These are phyloP conservation scores for Trichoderma sp. DNA, from an alignment of 2,329 filamentous ascomycete species.

Conservation along the genomic window DNA sequence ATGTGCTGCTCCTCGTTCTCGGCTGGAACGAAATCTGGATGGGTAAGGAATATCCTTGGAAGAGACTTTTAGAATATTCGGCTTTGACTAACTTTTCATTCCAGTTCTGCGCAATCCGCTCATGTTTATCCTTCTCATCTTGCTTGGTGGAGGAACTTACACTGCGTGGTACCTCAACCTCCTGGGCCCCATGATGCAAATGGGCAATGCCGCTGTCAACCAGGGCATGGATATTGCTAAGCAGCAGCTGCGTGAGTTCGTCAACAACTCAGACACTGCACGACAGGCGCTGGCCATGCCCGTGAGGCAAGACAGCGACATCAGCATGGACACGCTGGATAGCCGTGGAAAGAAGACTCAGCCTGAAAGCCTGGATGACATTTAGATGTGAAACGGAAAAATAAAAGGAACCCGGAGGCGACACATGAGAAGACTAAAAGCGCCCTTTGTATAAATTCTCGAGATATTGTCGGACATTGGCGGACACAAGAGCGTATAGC, in stretches of 20 bases:
- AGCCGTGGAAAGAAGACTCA: slow-evolving; percentile 49
- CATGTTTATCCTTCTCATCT: slow-evolving; percentile 84
- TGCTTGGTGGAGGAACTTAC: slow-evolving; percentile 75
- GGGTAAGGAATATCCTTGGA: slow-evolving; percentile 49
- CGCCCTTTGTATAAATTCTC: background rate
- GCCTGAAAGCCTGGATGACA: slow-evolving; percentile 60
- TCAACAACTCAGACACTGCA: slow-evolving; percentile 82
- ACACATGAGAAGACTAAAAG: slow-evolving; percentile 2
- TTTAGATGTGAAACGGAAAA: slow-evolving; percentile 34
- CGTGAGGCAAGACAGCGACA: slow-evolving; percentile 44
- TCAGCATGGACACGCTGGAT: slow-evolving; percentile 60
- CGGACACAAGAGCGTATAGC: background rate
- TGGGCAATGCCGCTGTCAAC: slow-evolving; percentile 81
- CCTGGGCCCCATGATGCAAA: slow-evolving; percentile 92
- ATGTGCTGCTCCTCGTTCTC: slow-evolving; percentile 78
- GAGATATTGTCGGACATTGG: background rate
- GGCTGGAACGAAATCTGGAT: slow-evolving; percentile 99
- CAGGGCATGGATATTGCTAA: slow-evolving; percentile 92
- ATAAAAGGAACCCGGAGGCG: background rate
- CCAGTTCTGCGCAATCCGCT: slow-evolving; percentile 88
- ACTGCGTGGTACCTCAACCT: slow-evolving; percentile 92
- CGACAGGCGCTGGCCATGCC: slow-evolving; percentile 79
- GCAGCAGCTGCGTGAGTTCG: slow-evolving; percentile 83
- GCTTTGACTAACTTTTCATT: background rate
- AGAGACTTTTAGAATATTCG: slow-evolving; percentile 38